These are phyloP conservation scores for Ustilago esculenta DNA, from an alignment of 1,284 basidiomycete species.

Conservation along the genomic window DNA sequence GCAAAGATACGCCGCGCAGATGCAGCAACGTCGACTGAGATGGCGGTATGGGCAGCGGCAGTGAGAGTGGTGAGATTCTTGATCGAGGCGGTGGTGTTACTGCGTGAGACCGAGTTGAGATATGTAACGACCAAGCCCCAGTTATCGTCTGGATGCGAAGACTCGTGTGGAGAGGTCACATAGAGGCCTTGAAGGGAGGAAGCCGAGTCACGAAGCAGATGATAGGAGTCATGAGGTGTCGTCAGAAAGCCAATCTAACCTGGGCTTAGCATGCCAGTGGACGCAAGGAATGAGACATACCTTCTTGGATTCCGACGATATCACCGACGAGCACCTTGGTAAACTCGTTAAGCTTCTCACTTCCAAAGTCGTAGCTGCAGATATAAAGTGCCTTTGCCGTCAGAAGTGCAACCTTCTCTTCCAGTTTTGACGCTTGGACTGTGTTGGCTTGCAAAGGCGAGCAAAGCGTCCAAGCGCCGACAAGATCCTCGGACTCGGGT, in stretches of 20 bases:
- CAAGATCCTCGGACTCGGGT: slow-evolving; percentile 78
- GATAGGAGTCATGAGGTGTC: too few species aligned
- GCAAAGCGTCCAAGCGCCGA: slow-evolving; percentile 91
- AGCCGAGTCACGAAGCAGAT: neutral
- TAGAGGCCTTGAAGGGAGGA: slow-evolving; percentile 33
- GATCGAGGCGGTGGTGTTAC: slow-evolving; percentile 50
- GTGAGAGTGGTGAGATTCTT: slow-evolving; percentile 41
- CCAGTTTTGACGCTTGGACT: slow-evolving; percentile 71
- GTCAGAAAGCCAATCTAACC: too few species aligned
- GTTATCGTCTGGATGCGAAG: slow-evolving; percentile 57
- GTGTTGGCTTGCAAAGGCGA: slow-evolving; percentile 81
- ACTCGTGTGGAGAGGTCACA: slow-evolving; percentile 54
- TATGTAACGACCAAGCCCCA: slow-evolving; percentile 59
- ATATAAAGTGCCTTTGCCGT: slow-evolving; percentile 76
- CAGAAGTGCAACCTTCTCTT: slow-evolving; percentile 90
- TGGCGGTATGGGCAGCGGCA: slow-evolving; percentile 1
- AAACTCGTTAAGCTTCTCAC: slow-evolving; percentile 60
- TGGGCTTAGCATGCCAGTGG: too few species aligned
- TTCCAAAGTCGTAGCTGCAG: slow-evolving; percentile 76
- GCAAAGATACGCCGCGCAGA: slow-evolving; percentile 41
- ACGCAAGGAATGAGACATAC: slow-evolving; percentile 61
- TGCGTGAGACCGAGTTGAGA: slow-evolving; percentile 33
- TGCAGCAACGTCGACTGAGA: slow-evolving; percentile 1
- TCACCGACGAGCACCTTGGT: slow-evolving; percentile 82
- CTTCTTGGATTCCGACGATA: slow-evolving; percentile 83